These are phyloP conservation scores for Thelephora terrestris DNA, from an alignment of 1,284 basidiomycete genomes.

Conservation along the genomic window DNA sequence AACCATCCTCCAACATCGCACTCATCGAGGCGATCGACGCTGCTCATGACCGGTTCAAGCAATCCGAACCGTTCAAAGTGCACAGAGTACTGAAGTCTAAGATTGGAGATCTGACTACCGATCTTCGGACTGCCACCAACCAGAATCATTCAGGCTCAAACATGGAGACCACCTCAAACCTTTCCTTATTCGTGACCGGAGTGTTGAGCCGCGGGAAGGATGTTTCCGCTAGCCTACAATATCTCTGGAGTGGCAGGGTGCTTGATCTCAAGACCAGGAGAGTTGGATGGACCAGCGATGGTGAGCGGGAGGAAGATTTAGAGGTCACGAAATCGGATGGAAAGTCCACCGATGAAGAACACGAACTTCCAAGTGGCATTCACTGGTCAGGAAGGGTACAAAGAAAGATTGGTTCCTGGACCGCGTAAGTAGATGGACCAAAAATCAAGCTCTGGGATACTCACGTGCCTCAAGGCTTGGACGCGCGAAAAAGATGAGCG, in stretches of 20 bases:
- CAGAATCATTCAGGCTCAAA: slow-evolving; percentile 3
- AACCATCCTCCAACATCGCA: slow-evolving; percentile 15
- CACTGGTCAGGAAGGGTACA: slow-evolving; percentile 54
- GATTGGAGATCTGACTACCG: slow-evolving; percentile 34
- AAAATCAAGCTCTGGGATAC: background rate
- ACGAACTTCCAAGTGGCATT: slow-evolving; percentile 26
- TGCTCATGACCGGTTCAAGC: slow-evolving; percentile 41
- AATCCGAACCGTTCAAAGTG: slow-evolving; percentile 49
- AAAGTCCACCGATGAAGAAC: slow-evolving; percentile 27
- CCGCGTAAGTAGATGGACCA: slow-evolving; percentile 36
- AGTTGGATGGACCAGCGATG: slow-evolving; percentile 25
- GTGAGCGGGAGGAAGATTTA: slow-evolving; percentile 19
- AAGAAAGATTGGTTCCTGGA: slow-evolving; percentile 61
- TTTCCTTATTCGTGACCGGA: slow-evolving; percentile 24
- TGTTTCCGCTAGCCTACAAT: slow-evolving; percentile 26
- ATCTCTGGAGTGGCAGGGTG: slow-evolving; percentile 30
- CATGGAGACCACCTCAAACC: slow-evolving; percentile 31
- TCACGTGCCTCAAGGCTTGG: slow-evolving; percentile 17
- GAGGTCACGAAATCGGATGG: slow-evolving; percentile 22
- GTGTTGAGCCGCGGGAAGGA: slow-evolving; percentile 22
- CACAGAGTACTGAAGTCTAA: slow-evolving; percentile 47
- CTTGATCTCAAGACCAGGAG: slow-evolving; percentile 23
- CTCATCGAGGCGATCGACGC: slow-evolving; percentile 37
- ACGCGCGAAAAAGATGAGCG: slow-evolving; percentile 27
- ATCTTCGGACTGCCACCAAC: slow-evolving; percentile 21